phyloP scores from a whole-genome alignment of 2,329 filamentous ascomycete species.

The Colletotrichum brevisporum region DNA sequence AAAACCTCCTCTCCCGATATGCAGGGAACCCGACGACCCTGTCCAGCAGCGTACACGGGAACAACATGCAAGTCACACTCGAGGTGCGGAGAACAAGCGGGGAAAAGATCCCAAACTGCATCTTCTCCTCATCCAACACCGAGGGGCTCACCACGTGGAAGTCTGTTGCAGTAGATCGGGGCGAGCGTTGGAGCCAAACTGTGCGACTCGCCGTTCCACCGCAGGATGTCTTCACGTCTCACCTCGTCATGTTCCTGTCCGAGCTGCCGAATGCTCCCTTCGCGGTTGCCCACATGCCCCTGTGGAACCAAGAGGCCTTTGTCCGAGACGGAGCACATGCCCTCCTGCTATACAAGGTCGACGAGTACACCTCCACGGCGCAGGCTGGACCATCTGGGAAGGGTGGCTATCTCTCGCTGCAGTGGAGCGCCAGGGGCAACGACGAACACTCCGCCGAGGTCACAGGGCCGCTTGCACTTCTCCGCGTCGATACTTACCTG shows the following conservation, averaged over 20 bases:
- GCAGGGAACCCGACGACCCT: conserved; percentile 82
- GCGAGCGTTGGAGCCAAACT: conserved; percentile 89
- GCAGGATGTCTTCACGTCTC: conserved; percentile 84
- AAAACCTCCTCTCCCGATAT: conserved; percentile 77
- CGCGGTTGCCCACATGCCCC: conserved; percentile 90
- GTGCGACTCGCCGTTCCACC: conserved; percentile 84
- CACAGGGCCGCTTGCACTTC: conserved; percentile 83
- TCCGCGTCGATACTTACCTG: conserved; percentile 86
- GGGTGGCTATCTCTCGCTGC: conserved; percentile 88
- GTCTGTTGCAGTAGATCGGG: conserved; percentile 83
- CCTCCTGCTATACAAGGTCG: conserved; percentile 88
- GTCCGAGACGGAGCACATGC: conserved; percentile 87
- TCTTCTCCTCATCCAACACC: conserved; percentile 87
- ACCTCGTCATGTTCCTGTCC: conserved; percentile 90
- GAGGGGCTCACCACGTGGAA: conserved; percentile 87
- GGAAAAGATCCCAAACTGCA: conserved; percentile 88
- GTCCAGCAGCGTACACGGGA: conserved; percentile 72
- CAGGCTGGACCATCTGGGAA: conserved; percentile 75
- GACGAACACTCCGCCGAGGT: conserved; percentile 80
- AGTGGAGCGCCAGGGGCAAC: conserved; percentile 80
- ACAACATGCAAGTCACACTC: conserved; percentile 87
- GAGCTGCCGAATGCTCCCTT: conserved; percentile 91
- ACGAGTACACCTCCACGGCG: conserved; percentile 85
- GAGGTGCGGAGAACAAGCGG: conserved; percentile 87
- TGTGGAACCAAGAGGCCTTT: conserved; percentile 95